Evolutionary conservation across 2,329 filamentous ascomycete genomes (phyloP), one percentile per base, ranked within the genome.

Genomic region (Aurifilum marmelostoma): DNA sequence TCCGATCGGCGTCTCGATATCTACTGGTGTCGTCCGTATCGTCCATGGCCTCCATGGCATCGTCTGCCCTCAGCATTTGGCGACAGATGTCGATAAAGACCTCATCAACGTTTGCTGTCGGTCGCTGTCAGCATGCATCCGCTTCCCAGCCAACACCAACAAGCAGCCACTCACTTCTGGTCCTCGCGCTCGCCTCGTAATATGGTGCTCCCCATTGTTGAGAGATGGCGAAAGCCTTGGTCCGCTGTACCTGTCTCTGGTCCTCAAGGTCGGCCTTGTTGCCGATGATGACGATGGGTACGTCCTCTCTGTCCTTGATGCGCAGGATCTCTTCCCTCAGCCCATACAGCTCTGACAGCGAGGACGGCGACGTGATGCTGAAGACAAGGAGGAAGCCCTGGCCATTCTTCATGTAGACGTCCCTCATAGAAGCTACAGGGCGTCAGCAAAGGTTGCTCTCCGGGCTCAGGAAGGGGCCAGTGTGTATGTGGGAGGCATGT

Each of bases 191-290:
- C 47, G 94, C 91, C 81, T 97, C 94, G 77, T 97, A 97, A 79
- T 97, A 97, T 0, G 94, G 94, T 47, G 92, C 92, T 27, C 91
- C 91, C 94, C 94, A 97, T 76, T 87, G 87, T 76, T 96, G 92
- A n/a, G 92, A 94, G 72, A 97, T 87, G 41, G 91, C 87, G 77
- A 97, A 97, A 6, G 92, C 94, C 74, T 90, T 90, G 71, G 91
- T 90, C 65, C 93, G 88, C 16, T 91, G 89, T 11, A 97, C 92
- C 27, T 87, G 88, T 39, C 93, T 89, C 77, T 94, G 92, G 77
- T 97, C 93, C 80, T 96, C 93, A 58, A 97, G 85, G 76, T 97
- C 93, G 70, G 91, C 92, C 80, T 97, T 97, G 84, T 97, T 97
- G 72, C 93, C 93, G 61, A 97, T 93, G 71, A 97, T 92, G 63